Base-by-base conservation (phyloP, 2,329 filamentous ascomycete genomes). In the Sporothrix sp. region DNA sequence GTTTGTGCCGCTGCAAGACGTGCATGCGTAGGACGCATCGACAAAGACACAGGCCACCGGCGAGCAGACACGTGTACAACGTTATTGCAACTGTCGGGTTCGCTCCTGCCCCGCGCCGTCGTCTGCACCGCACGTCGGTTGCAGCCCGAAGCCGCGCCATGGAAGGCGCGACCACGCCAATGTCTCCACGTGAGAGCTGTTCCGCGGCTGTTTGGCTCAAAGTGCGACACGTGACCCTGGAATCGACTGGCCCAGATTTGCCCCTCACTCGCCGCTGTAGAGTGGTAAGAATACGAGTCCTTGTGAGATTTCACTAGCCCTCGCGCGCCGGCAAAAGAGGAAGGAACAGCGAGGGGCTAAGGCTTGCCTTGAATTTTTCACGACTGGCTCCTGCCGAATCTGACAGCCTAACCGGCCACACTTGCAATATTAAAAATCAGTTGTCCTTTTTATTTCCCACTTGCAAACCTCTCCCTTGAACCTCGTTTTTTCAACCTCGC, bases 1-100 rank as follows among this genome's bases (percentile, higher is more conserved):
- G 43, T 75, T 81, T 40, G 38, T 40, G 60, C 66, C 70, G 1
- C 52, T 65, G 16, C 53, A 54, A 32, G 44, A 51, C n/a, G 18
- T 18, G 8, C 13, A 40, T 6, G 32, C 32, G 30, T 13, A 14
- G 25, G 10, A 21, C 9, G 10, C 10, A 28, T 11, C 27, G 10
- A 32, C 25, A 38, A 38, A 30, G 16, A 48, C 10, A 37, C 27
- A 9, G 20, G 23, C 21, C 28, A 21, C 21, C n/a, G n/a, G n/a
- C n/a, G n/a, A n/a, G n/a, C n/a, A n/a, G n/a, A n/a, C n/a, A n/a
- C n/a, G n/a, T n/a, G n/a, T n/a, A n/a, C n/a, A n/a, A n/a, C n/a
- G n/a, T n/a, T n/a, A n/a, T n/a, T n/a, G n/a, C n/a, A n/a, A n/a
- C n/a, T n/a, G n/a, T n/a, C n/a, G 10, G 25, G 25, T 5, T 36